phyloP scores from a whole-genome alignment of 2,329 filamentous ascomycete species.

The Dactylellina drechsleri region DNA sequence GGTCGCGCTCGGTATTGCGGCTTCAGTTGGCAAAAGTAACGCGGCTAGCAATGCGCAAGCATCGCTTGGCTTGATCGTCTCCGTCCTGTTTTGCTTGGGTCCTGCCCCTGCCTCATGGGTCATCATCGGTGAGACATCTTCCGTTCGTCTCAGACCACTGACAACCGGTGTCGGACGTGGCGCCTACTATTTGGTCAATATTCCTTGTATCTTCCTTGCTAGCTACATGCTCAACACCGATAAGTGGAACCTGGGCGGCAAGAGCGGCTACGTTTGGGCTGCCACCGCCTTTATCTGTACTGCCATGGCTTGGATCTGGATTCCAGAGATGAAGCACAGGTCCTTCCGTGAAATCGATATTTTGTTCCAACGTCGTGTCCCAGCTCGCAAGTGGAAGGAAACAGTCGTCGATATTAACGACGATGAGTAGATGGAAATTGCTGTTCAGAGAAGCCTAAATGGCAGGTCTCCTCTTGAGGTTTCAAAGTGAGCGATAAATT shows the following conservation, averaged over 20 bases:
- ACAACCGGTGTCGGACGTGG: constrained; percentile 66
- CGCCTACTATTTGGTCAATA: constrained; percentile 66
- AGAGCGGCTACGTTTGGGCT: constrained; percentile 63
- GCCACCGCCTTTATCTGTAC: constrained; percentile 61
- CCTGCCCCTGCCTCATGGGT: constrained; percentile 67
- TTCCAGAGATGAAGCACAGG: constrained; percentile 63
- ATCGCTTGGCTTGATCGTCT: constrained; percentile 67
- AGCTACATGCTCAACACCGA: constrained; percentile 59
- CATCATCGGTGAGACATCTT: constrained; percentile 64
- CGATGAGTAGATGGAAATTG: constrained; percentile 68
- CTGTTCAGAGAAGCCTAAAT: constrained; percentile 23
- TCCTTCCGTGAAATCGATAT: constrained; percentile 39
- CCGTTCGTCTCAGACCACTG: constrained; percentile 65
- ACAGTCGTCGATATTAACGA: constrained; percentile 70
- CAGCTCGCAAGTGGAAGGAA: constrained; percentile 63
- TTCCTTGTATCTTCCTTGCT: constrained; percentile 64
- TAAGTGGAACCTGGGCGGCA: constrained; percentile 35
- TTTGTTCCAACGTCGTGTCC: constrained; percentile 35
- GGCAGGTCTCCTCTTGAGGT: not conserved
- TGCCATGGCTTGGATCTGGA: constrained; percentile 63
- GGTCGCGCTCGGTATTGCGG: constrained; percentile 70
- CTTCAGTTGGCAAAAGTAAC: constrained; percentile 67
- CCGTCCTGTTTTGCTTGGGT: constrained; percentile 69
- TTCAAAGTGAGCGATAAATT: constrained; percentile 12
- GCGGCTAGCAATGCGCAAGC: constrained; percentile 66